phyloP scores from a whole-genome alignment of 2,329 filamentous ascomycete species.

The Grosmannia clavigera region DNA sequence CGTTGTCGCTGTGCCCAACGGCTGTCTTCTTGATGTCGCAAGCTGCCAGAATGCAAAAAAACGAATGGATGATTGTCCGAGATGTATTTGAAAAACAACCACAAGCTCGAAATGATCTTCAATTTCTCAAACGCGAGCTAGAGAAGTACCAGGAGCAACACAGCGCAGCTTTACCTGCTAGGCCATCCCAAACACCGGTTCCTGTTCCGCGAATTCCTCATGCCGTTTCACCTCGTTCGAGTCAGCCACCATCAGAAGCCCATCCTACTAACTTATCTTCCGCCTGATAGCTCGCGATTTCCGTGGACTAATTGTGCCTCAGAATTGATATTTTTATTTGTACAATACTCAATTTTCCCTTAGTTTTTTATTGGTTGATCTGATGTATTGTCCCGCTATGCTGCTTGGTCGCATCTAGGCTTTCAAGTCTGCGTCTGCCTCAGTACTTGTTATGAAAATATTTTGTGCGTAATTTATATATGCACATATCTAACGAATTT shows the following conservation, averaged over 20 bases:
- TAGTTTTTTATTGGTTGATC: no score
- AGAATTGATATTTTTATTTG: background rate
- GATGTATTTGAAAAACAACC: constrained; percentile 55
- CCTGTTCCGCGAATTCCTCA: constrained; percentile 14
- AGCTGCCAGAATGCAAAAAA: constrained; percentile 53
- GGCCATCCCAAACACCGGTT: constrained; percentile 14
- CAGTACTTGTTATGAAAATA: no score
- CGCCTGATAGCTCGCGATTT: constrained; percentile 16
- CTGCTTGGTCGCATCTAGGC: no score
- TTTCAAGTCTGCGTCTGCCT: no score
- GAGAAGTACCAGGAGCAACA: constrained; percentile 25
- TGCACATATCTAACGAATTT: no score
- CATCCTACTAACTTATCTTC: background rate
- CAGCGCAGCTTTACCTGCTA: constrained; percentile 1
- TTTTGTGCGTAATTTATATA: no score
- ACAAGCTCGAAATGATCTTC: constrained; percentile 49
- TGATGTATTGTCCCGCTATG: no score
- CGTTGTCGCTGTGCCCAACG: constrained; percentile 49
- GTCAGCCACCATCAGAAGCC: background rate
- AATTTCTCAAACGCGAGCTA: constrained; percentile 41
- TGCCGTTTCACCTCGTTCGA: background rate
- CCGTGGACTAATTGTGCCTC: background rate
- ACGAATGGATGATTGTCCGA: constrained; percentile 63
- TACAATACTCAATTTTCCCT: no score
- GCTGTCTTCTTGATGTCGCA: constrained; percentile 59